phyloP scores from a whole-genome alignment of 2,329 filamentous ascomycete species.

The Geoglossum cookeanum region DNA sequence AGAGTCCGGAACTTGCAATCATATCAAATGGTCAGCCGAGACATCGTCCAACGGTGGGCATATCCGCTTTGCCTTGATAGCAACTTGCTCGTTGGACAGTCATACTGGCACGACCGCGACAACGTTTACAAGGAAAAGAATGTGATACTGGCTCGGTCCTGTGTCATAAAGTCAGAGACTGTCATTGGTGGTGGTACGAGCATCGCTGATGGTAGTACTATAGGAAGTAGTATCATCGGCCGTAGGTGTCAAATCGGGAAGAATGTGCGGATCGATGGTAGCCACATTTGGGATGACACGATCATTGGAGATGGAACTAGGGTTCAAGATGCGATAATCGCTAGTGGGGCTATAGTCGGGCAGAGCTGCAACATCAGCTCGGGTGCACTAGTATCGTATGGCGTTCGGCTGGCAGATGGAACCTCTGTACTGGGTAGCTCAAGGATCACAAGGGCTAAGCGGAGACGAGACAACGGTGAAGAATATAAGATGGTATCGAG shows the following conservation, averaged over 20 bases:
- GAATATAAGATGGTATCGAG: slow-evolving; percentile 22
- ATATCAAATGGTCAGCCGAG: slow-evolving; percentile 75
- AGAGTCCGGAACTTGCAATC: slow-evolving; percentile 70
- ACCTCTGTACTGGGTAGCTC: slow-evolving; percentile 25
- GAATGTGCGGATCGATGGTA: slow-evolving; percentile 59
- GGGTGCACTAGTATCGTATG: slow-evolving; percentile 64
- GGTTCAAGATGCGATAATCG: slow-evolving; percentile 57
- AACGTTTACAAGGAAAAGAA: slow-evolving; percentile 62
- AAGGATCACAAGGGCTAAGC: slow-evolving; percentile 27
- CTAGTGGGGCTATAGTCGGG: slow-evolving; percentile 51
- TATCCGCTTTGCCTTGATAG: slow-evolving; percentile 80
- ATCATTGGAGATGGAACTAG: slow-evolving; percentile 55
- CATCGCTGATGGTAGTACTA: slow-evolving; percentile 50
- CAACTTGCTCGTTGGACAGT: slow-evolving; percentile 61
- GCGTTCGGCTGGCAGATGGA: slow-evolving; percentile 50
- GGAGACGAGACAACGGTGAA: slow-evolving; percentile 9
- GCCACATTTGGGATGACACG: slow-evolving; percentile 76
- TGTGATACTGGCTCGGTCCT: slow-evolving; percentile 54
- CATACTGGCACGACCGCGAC: slow-evolving; percentile 50
- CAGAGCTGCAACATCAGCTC: slow-evolving; percentile 47
- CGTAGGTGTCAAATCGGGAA: slow-evolving; percentile 70
- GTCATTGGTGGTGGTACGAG: slow-evolving; percentile 60
- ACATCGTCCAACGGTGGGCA: slow-evolving; percentile 73
- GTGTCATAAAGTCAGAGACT: slow-evolving; percentile 45
- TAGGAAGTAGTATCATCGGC: slow-evolving; percentile 65